Conservation (phyloP, 108 stramenopile genomes). For the Cylindrotheca fusiformis region DNA sequence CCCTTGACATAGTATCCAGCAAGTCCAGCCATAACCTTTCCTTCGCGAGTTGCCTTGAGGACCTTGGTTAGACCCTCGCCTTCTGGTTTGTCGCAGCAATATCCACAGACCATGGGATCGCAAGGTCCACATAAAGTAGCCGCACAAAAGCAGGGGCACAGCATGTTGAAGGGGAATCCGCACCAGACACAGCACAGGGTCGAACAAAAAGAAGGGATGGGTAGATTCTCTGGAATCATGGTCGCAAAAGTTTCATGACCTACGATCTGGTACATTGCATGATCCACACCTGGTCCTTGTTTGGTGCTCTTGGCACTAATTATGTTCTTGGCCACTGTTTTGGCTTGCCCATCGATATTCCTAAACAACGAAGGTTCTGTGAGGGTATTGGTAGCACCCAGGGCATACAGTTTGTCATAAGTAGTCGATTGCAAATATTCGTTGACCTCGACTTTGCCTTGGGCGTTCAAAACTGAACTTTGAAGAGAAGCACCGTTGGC, state of each 20-base stretch:
- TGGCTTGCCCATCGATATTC: background rate
- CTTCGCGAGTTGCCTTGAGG: background rate
- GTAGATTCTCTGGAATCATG: constrained; percentile 1
- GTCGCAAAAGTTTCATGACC: constrained; percentile 2
- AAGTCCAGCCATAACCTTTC: background rate
- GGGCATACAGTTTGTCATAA: constrained; percentile 11
- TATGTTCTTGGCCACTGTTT: constrained; percentile 5
- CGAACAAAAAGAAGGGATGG: background rate
- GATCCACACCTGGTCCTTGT: no score
- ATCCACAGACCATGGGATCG: background rate
- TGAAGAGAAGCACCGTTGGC: background rate
- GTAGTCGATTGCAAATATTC: constrained; percentile 3
- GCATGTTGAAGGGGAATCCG: constrained; percentile 6
- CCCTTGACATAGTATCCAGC: background rate
- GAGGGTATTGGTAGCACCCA: constrained; percentile 1
- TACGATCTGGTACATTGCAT: background rate
- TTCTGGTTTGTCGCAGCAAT: constrained; percentile 4
- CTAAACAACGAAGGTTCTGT: background rate
- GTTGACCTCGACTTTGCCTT: background rate
- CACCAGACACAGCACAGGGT: constrained; percentile 4
- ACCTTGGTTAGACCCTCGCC: constrained; percentile 3
- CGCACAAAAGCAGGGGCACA: constrained; percentile 1
- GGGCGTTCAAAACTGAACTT: background rate
- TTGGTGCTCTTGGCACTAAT: background rate
- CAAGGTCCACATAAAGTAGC: background rate